A percentile compares a stretch with the other conserved stretches of the same genome.
Conservation (phyloP, 2,329 filamentous ascomycete genomes). For the Fusarium succisae region DNA sequence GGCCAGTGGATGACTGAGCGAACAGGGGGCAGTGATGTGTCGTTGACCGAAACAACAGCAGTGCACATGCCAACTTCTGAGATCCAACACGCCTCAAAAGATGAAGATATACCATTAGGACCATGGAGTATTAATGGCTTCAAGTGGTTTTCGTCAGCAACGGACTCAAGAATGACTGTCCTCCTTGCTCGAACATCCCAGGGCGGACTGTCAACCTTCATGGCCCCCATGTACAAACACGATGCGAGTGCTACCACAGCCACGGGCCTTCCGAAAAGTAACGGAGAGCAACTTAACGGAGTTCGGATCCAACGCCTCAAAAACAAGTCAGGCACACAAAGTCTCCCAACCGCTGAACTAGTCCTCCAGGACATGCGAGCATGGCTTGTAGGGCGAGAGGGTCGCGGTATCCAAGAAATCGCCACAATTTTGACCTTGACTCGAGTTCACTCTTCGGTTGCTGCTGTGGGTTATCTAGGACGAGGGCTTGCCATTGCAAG, state of each 20-base stretch:
- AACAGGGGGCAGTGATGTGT: conserved; percentile 74
- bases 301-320: conserved; percentile 75
- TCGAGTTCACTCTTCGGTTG: conserved; percentile 65
- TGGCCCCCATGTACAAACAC: conserved; percentile 67
- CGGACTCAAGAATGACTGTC: conserved; percentile 61
- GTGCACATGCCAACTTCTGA: conserved; percentile 29
- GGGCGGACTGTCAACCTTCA: conserved; percentile 56
- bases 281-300: conserved; percentile 67
- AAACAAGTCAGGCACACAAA: conserved; percentile 75
- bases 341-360: conserved; percentile 77
- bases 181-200: conserved; percentile 67
- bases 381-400: conserved; percentile 73
- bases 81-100: conserved; percentile 19
- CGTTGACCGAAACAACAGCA: conserved; percentile 72
- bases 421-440: conserved; percentile 75
- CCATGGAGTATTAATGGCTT: conserved; percentile 72
- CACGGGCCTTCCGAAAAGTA: conserved; percentile 33
- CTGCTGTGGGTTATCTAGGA: conserved; percentile 61
- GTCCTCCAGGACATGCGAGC: conserved; percentile 70
- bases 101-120: conserved; percentile 54
- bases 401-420: conserved; percentile 74
- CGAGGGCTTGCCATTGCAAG: conserved; percentile 66
- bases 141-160: conserved; percentile 63
- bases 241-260: conserved; percentile 46
- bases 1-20: conserved; percentile 84